A percentile compares a stretch with the other conserved stretches of the same genome.
Evolutionary conservation across 768 basidiomycete genomes (phyloP).

Genomic region (Antrodiella citrinella): DNA sequence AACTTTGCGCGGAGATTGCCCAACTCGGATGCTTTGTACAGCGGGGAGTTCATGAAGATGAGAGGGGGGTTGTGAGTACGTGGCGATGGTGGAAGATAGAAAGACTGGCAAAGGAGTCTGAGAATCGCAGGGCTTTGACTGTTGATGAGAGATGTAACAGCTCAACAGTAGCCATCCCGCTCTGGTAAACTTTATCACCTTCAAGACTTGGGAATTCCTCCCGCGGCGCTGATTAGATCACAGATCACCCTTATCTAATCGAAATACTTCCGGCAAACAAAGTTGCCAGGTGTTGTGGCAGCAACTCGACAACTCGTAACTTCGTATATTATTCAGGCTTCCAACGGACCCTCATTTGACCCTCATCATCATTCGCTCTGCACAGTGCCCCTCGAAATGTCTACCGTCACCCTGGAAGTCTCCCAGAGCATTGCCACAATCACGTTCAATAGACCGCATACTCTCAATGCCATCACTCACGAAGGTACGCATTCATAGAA

Average conservation of each 20-base stretch:
- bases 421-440: conserved; percentile 59
- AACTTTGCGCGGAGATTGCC: conserved; percentile 26
- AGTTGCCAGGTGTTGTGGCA: too few relatives aligned
- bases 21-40: conserved; percentile 19
- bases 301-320: too few relatives aligned
- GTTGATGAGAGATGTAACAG: background rate
- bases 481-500: conserved; percentile 29
- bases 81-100: too few relatives aligned
- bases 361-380: background rate
- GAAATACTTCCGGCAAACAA: too few relatives aligned
- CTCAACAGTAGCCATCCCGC: background rate
- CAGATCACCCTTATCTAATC: too few relatives aligned
- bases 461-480: conserved; percentile 50
- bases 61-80: background rate
- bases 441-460: conserved; percentile 52
- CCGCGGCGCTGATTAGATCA: too few relatives aligned
- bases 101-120: too few relatives aligned
- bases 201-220: too few relatives aligned
- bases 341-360: background rate
- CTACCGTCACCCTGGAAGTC: conserved; percentile 39
- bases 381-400: conserved; percentile 23
- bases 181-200: background rate
- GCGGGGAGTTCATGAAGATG: background rate
- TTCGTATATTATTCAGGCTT: background rate
- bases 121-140: too few relatives aligned